Conservation (phyloP, 1,139 yeast species). For the Suhomyces atakaporum region DNA sequence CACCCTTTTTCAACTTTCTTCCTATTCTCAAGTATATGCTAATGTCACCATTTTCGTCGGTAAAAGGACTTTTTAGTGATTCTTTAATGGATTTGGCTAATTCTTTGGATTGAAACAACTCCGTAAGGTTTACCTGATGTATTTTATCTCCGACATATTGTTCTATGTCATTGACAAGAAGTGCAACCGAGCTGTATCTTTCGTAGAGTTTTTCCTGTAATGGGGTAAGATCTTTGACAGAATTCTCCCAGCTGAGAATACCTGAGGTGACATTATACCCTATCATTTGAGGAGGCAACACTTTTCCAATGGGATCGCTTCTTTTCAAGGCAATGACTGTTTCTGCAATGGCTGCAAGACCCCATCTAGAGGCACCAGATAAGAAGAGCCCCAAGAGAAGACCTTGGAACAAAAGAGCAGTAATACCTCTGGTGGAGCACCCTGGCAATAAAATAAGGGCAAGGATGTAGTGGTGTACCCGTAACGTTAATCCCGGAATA, state of each 20-base stretch:
- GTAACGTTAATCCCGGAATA: constrained; percentile 70
- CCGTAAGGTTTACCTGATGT: constrained; percentile 42
- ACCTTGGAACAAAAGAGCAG: constrained; percentile 79
- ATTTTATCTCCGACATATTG: constrained; percentile 56
- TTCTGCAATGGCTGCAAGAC: constrained; percentile 84
- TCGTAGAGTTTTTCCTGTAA: constrained; percentile 10
- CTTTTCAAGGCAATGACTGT: constrained; percentile 67
- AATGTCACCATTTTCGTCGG: constrained; percentile 32
- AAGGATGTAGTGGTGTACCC: constrained; percentile 87
- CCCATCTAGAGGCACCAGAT: constrained; percentile 93
- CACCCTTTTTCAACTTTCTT: constrained; percentile 42
- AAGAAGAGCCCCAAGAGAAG: constrained; percentile 75
- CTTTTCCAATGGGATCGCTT: constrained; percentile 70
- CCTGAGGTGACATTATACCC: constrained; percentile 38
- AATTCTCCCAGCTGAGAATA: constrained; percentile 34
- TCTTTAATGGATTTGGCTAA: constrained; percentile 14
- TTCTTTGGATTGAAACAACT: constrained; percentile 36
- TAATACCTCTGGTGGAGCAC: constrained; percentile 73
- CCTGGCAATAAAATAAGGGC: constrained; percentile 84
- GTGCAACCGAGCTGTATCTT: constrained; percentile 51
- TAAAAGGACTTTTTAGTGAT: constrained; percentile 21
- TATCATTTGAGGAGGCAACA: constrained; percentile 58
- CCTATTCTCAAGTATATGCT: constrained; percentile 59
- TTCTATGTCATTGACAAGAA: constrained; percentile 80
- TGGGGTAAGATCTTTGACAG: constrained; percentile 8